Base-by-base conservation (phyloP, 1,284 basidiomycete species). In the Apiotrichum akiyoshidainum region DNA sequence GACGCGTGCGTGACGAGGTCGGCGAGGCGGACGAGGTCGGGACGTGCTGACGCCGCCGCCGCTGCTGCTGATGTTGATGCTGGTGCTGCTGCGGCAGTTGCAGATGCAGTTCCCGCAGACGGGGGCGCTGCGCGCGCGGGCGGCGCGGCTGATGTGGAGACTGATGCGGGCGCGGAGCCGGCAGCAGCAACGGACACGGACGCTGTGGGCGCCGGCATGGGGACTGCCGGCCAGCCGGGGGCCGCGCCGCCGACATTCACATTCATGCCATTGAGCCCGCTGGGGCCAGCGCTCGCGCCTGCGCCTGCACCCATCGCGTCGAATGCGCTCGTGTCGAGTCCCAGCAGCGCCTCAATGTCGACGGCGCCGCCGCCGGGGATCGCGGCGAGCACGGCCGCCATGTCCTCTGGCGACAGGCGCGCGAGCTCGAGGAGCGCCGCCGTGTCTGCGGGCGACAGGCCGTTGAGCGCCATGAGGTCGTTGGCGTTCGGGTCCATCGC, bases 11-110 rank as follows among this genome's bases (percentile, higher is more conserved):
- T 54, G 16, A 54, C 44, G 17, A 54, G 37, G 45, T 54, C 53
- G 21, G 53, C 45, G 45, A 54, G 53, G 19, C 53, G 53, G 17
- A 54, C 53, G 39, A 54, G 53, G 39, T 54, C 53, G 22, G 53
- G 53, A 11, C 53, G 44, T 11, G 40, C 31, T 2, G 51, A 52
- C 11, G 37, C 37, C 4, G 22, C 47, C 7, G 50, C 26, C 7
- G 16, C 17, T 17, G 35, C 21, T 17, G 21, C 11, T 11, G 50
- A 2, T 31, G 22, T 14, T 9, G 41, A 11, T 22, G 47, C 16
- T 17, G 47, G 6, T 3, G 16, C 17, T 17, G 35, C 21, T 17
- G 21, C 11, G 4, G 50, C 2, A n/a, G 22, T 14, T 9, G 41
- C 9, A 16, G 47, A 4, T 17, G 35, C 13, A 2, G 17, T 2